A percentile compares a stretch with the other conserved stretches of the same genome.
Evolutionary conservation across 345 rosid species (phyloP).

Genomic region (Eucalyptus leucophloia): DNA sequence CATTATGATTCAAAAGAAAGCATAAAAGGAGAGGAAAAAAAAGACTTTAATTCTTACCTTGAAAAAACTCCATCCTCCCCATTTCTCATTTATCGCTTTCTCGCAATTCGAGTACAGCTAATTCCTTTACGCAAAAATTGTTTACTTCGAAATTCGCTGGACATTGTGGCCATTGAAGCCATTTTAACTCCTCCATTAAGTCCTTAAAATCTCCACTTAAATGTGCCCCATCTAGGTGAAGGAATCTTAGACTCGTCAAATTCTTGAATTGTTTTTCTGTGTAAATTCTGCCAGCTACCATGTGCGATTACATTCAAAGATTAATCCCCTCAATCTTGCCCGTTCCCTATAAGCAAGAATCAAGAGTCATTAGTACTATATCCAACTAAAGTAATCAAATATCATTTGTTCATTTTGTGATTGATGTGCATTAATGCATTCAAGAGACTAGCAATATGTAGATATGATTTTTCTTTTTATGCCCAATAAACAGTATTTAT

Average conservation of each 20-base stretch:
- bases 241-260: background rate
- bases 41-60: background rate
- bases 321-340: background rate
- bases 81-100: rapidly evolving
- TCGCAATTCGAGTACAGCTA: background rate
- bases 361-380: too few species aligned
- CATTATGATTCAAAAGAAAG: background rate
- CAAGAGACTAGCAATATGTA: too few species aligned
- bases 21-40: background rate
- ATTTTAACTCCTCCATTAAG: rapidly evolving
- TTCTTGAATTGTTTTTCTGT: background rate
- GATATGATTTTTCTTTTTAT: too few species aligned
- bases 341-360: background rate
- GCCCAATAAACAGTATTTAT: rapidly evolving
- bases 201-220: background rate
- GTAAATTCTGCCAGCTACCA: rapidly evolving
- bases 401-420: too few species aligned
- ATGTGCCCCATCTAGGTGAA: rapidly evolving
- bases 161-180: rapidly evolving
- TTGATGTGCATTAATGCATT: too few species aligned
- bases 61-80: background rate
- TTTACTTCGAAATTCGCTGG: rapidly evolving
- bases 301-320: rapidly evolving
- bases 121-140: rapidly evolving
- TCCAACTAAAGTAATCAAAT: background rate